Base-by-base conservation (phyloP, 495 filamentous ascomycete species). In the Penicillium turbatum region DNA sequence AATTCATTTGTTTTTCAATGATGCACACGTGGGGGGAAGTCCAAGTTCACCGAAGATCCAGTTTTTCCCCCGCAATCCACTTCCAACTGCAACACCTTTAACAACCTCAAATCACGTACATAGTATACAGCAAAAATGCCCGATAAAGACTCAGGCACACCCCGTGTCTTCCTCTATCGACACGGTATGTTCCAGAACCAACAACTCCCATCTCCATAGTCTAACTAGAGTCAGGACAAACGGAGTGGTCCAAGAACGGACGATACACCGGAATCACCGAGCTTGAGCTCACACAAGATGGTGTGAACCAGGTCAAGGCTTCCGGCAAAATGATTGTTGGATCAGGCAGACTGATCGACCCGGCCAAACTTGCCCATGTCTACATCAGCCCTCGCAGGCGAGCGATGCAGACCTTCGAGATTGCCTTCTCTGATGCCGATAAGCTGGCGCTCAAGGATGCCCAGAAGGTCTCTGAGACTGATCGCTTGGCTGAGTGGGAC, bases 181-280 rank as follows among this genome's bases (percentile, higher is more conserved):
- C 70, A 74, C 41, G 72, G 71, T 71, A 65, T 12, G 59, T 56
- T 1, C 2, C 2, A 34, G 12, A 10, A 6, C n/a, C 3, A 6
- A 37, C 17, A 32, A 29, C 34, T 11, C n/a, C 8, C n/a, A 3
- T 13, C 5, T 12, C 30, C 1, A 0, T 16, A 21, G 35, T n/a
- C 59, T 52, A 36, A 52, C 38, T 16, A 34, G 6, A 12, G 16
- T 29, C 9, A 77, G 74, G 84, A 59, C 87, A 96, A 66, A 96
- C 91, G 2, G 87, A 90, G 71, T 96, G 91, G 91, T 88, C 89
- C 2, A 78, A 91, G 51, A 87, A 83, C 60, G 91, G 90, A 55
- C 84, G 85, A 8, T 91, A 92, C 72, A 96, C 91, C 0, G 88
- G 90, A 40, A 78, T 69, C 11, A 87, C 85, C n/a, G 91, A 96